These are phyloP conservation scores for Saxophila tyrrhenica DNA, from an alignment of 495 filamentous ascomycete species.

Conservation along the genomic window DNA sequence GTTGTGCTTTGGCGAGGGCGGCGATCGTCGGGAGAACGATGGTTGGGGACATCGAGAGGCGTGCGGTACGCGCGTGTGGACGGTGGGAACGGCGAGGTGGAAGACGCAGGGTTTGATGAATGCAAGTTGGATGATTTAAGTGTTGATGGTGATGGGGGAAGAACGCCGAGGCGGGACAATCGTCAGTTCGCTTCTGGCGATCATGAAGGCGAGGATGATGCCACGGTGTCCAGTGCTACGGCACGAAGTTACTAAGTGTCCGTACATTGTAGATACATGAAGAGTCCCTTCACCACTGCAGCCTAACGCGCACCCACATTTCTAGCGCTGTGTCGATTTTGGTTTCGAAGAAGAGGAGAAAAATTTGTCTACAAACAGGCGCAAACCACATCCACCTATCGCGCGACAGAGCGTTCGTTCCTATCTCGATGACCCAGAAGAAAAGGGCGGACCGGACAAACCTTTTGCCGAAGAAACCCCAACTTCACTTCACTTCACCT, in stretches of 20 bases:
- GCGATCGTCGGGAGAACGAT: neutral
- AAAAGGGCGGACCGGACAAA: no score
- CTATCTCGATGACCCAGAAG: no score
- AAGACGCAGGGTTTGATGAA: neutral
- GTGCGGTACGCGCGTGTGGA: neutral
- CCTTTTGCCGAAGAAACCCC: no score
- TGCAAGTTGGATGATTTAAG: neutral
- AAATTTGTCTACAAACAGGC: no score
- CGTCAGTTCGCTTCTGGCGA: neutral
- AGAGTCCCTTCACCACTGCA: no score
- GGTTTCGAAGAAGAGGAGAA: no score
- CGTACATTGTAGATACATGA: no score
- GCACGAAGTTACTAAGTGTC: no score
- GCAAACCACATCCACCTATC: no score
- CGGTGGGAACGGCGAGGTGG: neutral
- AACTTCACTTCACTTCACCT: neutral
- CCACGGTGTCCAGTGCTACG: neutral
- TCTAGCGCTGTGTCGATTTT: no score
- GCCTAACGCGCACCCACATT: no score
- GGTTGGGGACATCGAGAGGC: neutral
- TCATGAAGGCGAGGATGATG: neutral
- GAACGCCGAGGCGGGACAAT: neutral
- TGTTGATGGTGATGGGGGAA: neutral
- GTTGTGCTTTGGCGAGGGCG: neutral
- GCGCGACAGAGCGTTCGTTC: no score